Evolutionary conservation across 768 basidiomycete species (phyloP).

Genomic region (Hortiboletus flavorubellus): DNA sequence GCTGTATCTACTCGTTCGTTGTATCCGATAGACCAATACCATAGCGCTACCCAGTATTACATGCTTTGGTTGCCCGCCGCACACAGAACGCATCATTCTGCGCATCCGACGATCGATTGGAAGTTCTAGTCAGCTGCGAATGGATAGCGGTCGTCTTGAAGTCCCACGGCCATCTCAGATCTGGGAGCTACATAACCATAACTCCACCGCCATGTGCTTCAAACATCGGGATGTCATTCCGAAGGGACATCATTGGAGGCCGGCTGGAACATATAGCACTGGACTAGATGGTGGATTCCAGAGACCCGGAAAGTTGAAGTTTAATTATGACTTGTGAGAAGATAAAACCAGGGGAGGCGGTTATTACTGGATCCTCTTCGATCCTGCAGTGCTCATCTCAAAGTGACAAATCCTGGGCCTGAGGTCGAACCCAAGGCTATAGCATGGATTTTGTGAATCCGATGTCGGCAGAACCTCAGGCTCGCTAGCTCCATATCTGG

Average conservation of each 20-base stretch:
- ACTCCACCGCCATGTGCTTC: background rate
- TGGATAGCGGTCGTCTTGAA: no score
- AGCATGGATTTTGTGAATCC: background rate
- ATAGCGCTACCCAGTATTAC: background rate
- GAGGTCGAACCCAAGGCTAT: slow-evolving; percentile 6
- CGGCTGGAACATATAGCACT: background rate
- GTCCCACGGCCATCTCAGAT: background rate
- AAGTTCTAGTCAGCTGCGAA: background rate
- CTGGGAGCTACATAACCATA: background rate
- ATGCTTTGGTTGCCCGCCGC: background rate
- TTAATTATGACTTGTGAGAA: background rate
- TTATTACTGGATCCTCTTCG: background rate
- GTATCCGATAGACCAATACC: slow-evolving; percentile 14
- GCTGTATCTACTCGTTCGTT: slow-evolving; percentile 14
- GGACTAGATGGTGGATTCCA: background rate
- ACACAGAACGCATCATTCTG: background rate
- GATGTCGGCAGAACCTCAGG: slow-evolving; percentile 9
- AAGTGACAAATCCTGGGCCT: slow-evolving; percentile 1
- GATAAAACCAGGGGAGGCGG: background rate
- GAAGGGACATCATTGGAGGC: background rate
- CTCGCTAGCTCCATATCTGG: background rate
- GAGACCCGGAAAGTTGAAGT: background rate
- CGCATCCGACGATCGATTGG: background rate
- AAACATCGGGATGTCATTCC: background rate
- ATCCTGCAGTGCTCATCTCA: background rate